phyloP scores from a whole-genome alignment of 1,284 basidiomycete species.

The Rhodotorula sp. region DNA sequence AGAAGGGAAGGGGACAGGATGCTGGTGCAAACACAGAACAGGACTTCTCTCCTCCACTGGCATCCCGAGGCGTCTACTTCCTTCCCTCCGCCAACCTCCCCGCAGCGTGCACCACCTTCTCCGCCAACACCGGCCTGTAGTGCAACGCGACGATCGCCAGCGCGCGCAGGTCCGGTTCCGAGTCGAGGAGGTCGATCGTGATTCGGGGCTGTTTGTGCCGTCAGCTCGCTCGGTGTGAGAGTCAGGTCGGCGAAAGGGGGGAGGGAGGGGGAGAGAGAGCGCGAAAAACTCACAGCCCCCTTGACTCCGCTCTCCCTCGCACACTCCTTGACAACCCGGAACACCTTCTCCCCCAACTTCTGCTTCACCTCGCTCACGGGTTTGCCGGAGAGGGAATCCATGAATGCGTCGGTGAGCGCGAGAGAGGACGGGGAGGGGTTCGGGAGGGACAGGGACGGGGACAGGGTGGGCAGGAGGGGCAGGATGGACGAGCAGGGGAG shows the following conservation, averaged over 20 bases:
- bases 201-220: constrained; percentile 61
- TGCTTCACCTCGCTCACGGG: constrained; percentile 68
- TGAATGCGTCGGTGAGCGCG: constrained; percentile 67
- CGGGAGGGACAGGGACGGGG: constrained; percentile 63
- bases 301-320: constrained; percentile 76
- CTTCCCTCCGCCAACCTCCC: background rate
- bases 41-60: background rate
- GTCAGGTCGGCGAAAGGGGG: no score
- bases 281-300: constrained; percentile 60
- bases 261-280: background rate
- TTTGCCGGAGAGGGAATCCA: constrained; percentile 66
- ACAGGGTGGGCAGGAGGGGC: constrained; percentile 51
- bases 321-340: constrained; percentile 72
- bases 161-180: constrained; percentile 70
- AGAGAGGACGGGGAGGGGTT: constrained; percentile 44
- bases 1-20: no score
- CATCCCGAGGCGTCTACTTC: background rate
- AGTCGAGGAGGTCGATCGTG: constrained; percentile 74
- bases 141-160: constrained; percentile 73
- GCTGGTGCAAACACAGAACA: no score
- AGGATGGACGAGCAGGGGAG: constrained; percentile 48
- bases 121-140: constrained; percentile 74
- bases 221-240: no score
- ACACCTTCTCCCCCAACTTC: constrained; percentile 71
- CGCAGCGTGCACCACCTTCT: constrained; percentile 47